Percentiles rank a stretch among this genome's conserved stretches.
phyloP scores from a whole-genome alignment of 1,139 yeast genomes.

The Petasospora rhodanensis region DNA sequence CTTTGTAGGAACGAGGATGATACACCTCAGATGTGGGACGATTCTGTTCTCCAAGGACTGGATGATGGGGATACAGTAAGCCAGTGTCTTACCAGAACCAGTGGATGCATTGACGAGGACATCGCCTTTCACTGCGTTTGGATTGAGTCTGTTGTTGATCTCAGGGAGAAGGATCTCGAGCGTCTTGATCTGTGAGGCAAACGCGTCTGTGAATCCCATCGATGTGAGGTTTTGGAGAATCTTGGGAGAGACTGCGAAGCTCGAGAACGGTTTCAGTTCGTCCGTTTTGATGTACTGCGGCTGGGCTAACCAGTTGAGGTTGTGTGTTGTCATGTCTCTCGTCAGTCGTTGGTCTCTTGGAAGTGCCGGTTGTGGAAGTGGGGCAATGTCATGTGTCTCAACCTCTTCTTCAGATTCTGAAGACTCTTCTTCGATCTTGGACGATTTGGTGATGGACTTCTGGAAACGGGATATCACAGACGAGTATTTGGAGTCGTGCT shows the following conservation, averaged over 20 bases:
- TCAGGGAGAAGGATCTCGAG: slow-evolving; percentile 54
- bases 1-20: slow-evolving; percentile 84
- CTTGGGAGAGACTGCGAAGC: slow-evolving; percentile 33
- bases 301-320: slow-evolving; percentile 60
- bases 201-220: slow-evolving; percentile 51
- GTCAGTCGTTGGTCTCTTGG: slow-evolving; percentile 47
- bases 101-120: slow-evolving; percentile 89
- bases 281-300: slow-evolving; percentile 55
- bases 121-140: slow-evolving; percentile 55
- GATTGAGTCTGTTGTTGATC: slow-evolving; percentile 45
- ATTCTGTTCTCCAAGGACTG: slow-evolving; percentile 58
- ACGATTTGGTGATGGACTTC: slow-evolving; percentile 29
- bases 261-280: slow-evolving; percentile 37
- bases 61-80: slow-evolving; percentile 80
- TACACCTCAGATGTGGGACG: slow-evolving; percentile 72
- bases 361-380: slow-evolving; percentile 78
- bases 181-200: slow-evolving; percentile 74
- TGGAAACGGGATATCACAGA: slow-evolving; percentile 40
- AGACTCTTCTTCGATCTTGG: slow-evolving; percentile 11
- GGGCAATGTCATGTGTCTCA: slow-evolving; percentile 53
- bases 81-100: slow-evolving; percentile 94
- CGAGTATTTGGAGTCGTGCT: slow-evolving; percentile 24
- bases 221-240: slow-evolving; percentile 44
- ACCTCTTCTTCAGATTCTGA: slow-evolving; percentile 29
- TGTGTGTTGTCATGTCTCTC: slow-evolving; percentile 37